phyloP scores from a whole-genome alignment of 176 grass and related monocot species.

The Calamus simplicifolius region DNA sequence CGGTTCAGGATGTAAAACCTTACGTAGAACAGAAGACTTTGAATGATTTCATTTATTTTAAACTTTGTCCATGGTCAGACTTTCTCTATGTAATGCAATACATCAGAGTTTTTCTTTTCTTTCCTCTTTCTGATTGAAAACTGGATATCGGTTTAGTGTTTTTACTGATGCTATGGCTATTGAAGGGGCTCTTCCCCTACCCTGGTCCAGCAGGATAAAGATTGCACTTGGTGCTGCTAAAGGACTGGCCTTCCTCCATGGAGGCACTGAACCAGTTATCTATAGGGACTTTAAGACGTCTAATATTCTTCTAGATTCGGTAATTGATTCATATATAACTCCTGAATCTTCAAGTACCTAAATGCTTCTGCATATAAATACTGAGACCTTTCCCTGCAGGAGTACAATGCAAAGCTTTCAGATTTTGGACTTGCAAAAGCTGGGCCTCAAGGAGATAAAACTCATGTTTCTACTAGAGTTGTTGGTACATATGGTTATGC shows the following conservation, averaged over 20 bases:
- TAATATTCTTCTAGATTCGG: constrained; percentile 79
- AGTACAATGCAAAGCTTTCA: constrained; percentile 86
- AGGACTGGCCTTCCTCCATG: constrained; percentile 82
- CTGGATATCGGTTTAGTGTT: too few relatives aligned
- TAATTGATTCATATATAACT: constrained; percentile 16
- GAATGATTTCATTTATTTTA: too few relatives aligned
- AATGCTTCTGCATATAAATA: not conserved
- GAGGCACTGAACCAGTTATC: constrained; percentile 75
- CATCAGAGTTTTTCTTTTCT: too few relatives aligned
- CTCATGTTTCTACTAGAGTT: constrained; percentile 81
- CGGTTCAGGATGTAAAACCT: too few relatives aligned
- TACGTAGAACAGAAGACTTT: too few relatives aligned
- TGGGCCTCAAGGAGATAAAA: constrained; percentile 84
- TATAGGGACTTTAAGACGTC: constrained; percentile 98
- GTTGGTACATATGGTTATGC: constrained; percentile 89
- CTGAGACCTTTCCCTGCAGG: constrained; percentile 29
- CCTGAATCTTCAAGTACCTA: not conserved
- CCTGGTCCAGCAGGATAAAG: constrained; percentile 88
- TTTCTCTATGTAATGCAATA: too few relatives aligned
- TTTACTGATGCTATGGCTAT: constrained; percentile 12
- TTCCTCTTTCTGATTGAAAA: too few relatives aligned
- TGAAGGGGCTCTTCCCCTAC: constrained; percentile 88
- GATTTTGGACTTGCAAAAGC: constrained; percentile 90
- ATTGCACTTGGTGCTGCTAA: constrained; percentile 80
- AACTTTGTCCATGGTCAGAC: too few relatives aligned